A percentile compares a stretch with the other conserved stretches of the same genome.
phyloP scores from a whole-genome alignment of 2,329 filamentous ascomycete species.

The Pyrenophora seminiperda region DNA sequence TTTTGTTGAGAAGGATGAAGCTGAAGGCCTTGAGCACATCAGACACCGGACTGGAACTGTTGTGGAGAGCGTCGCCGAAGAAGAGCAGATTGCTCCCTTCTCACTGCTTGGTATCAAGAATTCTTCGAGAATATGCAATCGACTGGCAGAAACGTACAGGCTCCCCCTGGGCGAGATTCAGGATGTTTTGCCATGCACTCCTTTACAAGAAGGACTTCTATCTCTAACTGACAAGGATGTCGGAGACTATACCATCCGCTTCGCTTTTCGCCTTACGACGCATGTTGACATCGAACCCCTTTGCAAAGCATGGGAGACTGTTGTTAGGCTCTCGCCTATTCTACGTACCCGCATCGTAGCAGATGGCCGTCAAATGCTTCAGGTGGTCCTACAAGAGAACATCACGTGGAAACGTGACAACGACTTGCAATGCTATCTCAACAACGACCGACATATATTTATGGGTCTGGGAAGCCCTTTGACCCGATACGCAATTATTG shows the following conservation, averaged over 20 bases:
- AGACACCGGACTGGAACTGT: too few species aligned
- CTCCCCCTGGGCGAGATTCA: too few species aligned
- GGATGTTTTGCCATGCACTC: constrained; percentile 62
- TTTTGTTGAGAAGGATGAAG: too few species aligned
- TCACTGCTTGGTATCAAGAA: too few species aligned
- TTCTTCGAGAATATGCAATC: too few species aligned
- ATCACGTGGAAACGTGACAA: constrained; percentile 9
- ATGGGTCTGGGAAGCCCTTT: constrained; percentile 16
- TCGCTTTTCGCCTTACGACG: constrained; percentile 43
- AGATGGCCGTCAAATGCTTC: constrained; percentile 6
- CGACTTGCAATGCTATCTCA: constrained; percentile 10
- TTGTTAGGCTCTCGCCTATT: neutral
- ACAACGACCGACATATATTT: neutral
- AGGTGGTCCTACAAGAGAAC: constrained; percentile 18
- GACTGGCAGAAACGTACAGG: too few species aligned
- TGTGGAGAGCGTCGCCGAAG: too few species aligned
- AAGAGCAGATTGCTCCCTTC: too few species aligned
- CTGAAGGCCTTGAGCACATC: too few species aligned
- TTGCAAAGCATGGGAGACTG: constrained; percentile 5
- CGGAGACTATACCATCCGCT: constrained; percentile 52
- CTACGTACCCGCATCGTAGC: constrained; percentile 13
- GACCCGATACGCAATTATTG: constrained; percentile 17
- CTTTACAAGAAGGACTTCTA: constrained; percentile 61
- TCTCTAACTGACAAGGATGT: constrained; percentile 58
- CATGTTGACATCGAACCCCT: constrained; percentile 1